phyloP scores from a whole-genome alignment of 495 filamentous ascomycete species.

The Penicillium paradoxum region DNA sequence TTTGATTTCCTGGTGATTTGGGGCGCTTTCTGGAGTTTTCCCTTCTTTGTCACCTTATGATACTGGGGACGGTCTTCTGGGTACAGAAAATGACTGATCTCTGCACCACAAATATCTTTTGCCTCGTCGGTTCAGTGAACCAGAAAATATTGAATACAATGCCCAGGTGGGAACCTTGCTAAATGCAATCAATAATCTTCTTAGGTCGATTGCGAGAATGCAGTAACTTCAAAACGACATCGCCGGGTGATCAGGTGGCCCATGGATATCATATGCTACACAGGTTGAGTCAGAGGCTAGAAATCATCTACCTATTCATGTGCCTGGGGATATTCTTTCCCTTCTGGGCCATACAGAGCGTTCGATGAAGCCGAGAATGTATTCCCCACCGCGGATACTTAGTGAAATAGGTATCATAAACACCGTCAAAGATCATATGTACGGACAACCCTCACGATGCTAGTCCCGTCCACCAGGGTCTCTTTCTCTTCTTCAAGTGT shows the following conservation, averaged over 20 bases:
- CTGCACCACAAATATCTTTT: slow-evolving; percentile 4
- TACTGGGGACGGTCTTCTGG: slow-evolving; percentile 5
- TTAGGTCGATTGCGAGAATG: too few species aligned
- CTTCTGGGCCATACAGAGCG: too few species aligned
- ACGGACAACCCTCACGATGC: slow-evolving; percentile 50
- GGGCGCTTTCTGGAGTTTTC: slow-evolving; percentile 26
- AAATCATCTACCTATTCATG: background rate
- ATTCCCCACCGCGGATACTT: background rate
- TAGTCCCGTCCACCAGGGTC: slow-evolving; percentile 55
- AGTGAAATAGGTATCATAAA: too few species aligned
- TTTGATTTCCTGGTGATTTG: slow-evolving; percentile 17
- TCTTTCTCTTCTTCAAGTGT: slow-evolving; percentile 54
- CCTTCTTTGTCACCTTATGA: slow-evolving; percentile 9
- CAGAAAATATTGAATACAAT: slow-evolving; percentile 2
- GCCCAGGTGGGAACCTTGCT: background rate
- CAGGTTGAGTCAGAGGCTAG: too few species aligned
- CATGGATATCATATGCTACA: too few species aligned
- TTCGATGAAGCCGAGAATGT: too few species aligned
- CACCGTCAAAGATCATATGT: slow-evolving; percentile 1
- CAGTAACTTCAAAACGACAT: background rate
- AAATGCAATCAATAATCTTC: background rate
- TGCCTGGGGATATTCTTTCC: too few species aligned
- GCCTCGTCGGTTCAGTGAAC: background rate
- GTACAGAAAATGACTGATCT: slow-evolving; percentile 2
- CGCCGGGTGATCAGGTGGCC: background rate